These are phyloP conservation scores for Chenopodium quinoa DNA, from an alignment of 148 eudicot genomes.

Conservation along the genomic window DNA sequence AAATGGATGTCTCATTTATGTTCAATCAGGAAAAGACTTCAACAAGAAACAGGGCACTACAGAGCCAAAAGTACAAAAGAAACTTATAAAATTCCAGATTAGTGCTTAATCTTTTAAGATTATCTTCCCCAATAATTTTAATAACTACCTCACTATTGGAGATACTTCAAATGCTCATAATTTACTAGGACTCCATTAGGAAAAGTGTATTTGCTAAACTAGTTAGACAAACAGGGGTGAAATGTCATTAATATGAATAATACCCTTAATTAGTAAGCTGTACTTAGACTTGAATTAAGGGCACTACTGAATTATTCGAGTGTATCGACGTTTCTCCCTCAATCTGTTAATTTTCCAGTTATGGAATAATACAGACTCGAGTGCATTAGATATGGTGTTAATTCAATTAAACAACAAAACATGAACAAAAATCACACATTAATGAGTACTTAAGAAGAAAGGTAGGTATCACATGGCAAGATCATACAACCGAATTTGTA, in stretches of 20 bases:
- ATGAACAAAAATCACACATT: slow-evolving; percentile 12
- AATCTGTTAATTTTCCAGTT: neutral
- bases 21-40: slow-evolving; percentile 21
- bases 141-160: slow-evolving; percentile 12
- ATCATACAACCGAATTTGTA: slow-evolving; percentile 26
- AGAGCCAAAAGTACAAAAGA: slow-evolving; percentile 14
- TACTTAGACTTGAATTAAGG: neutral
- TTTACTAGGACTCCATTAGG: neutral
- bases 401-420: slow-evolving; percentile 5
- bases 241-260: neutral
- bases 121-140: neutral
- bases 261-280: neutral
- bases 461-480: slow-evolving; percentile 35
- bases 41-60: slow-evolving; percentile 17
- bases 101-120: slow-evolving; percentile 18
- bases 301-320: neutral
- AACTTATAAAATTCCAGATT: slow-evolving; percentile 12
- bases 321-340: neutral
- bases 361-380: neutral
- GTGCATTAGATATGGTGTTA: slow-evolving; percentile 17
- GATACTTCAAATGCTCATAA: slow-evolving; percentile 5
- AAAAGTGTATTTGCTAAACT: no score
- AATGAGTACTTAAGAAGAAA: slow-evolving; percentile 17
- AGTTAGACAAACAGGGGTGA: neutral
- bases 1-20: neutral